Evolutionary conservation across 148 eudicot genomes (phyloP).

Genomic region (Simmondsia chinensis): DNA sequence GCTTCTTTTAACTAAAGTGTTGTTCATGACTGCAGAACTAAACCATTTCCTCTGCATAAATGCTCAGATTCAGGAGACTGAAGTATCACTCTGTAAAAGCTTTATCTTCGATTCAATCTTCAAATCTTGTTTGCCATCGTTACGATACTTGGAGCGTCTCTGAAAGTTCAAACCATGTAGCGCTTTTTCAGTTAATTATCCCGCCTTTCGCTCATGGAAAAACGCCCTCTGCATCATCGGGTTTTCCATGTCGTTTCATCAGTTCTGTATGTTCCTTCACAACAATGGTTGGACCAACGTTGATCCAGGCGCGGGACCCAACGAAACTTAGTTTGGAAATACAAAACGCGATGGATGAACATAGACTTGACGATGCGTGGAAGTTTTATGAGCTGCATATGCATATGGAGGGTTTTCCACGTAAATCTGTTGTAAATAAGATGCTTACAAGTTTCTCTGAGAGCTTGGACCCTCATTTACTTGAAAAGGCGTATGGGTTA

Average conservation of each 20-base stretch:
- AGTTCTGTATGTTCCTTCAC: constrained; percentile 17
- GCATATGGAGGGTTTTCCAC: constrained; percentile 89
- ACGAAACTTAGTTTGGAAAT: constrained; percentile 58
- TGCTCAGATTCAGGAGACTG: constrained; percentile 26
- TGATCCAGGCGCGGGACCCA: constrained; percentile 82
- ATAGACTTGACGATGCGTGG: constrained; percentile 64
- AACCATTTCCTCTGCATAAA: constrained; percentile 2
- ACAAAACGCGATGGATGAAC: constrained; percentile 50
- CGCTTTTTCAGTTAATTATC: constrained; percentile 5
- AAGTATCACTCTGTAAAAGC: not conserved
- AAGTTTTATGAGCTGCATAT: constrained; percentile 58
- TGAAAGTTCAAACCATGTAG: constrained; percentile 4
- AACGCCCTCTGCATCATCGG: not conserved
- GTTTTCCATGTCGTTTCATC: constrained; percentile 3
- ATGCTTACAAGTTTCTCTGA: constrained; percentile 45
- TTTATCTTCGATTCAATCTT: constrained; percentile 8
- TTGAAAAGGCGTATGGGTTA: constrained; percentile 58
- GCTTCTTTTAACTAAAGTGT: no score
- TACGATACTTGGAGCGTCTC: not conserved
- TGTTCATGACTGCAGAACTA: not conserved
- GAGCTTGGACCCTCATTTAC: constrained; percentile 47
- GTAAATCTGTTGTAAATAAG: constrained; percentile 53
- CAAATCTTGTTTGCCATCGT: constrained; percentile 9
- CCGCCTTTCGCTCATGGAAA: constrained; percentile 1
- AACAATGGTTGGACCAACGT: constrained; percentile 40